Conservation (phyloP, 768 basidiomycete species). For the Suillus alpinus region DNA sequence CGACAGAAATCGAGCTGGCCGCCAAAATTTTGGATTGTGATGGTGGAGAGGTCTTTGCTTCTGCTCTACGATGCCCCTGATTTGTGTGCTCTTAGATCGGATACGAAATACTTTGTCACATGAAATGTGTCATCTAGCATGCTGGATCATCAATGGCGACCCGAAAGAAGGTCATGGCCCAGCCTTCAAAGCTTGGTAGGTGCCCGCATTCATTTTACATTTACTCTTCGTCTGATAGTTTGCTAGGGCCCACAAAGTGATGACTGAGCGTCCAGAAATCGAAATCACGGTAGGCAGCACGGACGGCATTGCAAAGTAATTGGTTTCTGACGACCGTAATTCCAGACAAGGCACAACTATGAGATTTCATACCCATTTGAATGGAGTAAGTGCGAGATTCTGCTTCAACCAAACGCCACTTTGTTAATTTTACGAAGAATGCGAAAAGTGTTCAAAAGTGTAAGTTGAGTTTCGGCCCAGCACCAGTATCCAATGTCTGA, state of each 20-base stretch:
- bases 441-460: conserved; percentile 61
- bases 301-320: background rate
- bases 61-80: background rate
- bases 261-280: conserved; percentile 65
- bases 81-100: conserved; percentile 49
- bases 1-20: conserved; percentile 72
- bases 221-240: background rate
- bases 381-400: conserved; percentile 54
- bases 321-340: conserved; percentile 1
- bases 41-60: conserved; percentile 40
- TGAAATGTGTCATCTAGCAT: conserved; percentile 91
- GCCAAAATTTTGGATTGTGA: conserved; percentile 77
- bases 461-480: conserved; percentile 27
- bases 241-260: conserved; percentile 66
- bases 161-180: conserved; percentile 73
- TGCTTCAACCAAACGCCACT: conserved; percentile 6
- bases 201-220: background rate
- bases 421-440: conserved; percentile 41
- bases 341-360: conserved; percentile 69
- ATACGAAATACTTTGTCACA: conserved; percentile 82
- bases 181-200: conserved; percentile 71
- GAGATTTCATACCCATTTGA: conserved; percentile 70
- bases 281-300: conserved; percentile 49
- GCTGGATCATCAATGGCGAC: conserved; percentile 74
- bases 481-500: background rate